Conservation (phyloP, 768 basidiomycete genomes). For the Boletus sensibilis region DNA sequence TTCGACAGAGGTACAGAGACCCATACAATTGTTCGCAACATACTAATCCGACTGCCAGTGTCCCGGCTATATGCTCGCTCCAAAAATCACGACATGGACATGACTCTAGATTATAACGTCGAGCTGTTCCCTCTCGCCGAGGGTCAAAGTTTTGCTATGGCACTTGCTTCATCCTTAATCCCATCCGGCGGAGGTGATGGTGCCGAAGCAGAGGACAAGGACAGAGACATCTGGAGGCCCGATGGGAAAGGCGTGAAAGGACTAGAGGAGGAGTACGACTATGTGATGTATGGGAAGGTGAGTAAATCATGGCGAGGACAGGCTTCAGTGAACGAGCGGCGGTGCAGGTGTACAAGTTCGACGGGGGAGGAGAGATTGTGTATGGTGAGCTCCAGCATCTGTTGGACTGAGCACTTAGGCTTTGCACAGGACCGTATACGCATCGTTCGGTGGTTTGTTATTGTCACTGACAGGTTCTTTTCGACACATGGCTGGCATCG, state of each 20-base stretch:
- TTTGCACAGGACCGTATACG: slow-evolving; percentile 79
- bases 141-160: slow-evolving; percentile 77
- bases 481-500: slow-evolving; percentile 88
- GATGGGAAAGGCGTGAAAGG: slow-evolving; percentile 79
- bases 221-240: slow-evolving; percentile 79
- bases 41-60: slow-evolving; percentile 48
- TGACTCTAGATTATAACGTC: slow-evolving; percentile 92
- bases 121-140: slow-evolving; percentile 78
- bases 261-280: slow-evolving; percentile 94
- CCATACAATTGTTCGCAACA: background rate
- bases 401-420: slow-evolving; percentile 1
- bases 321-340: slow-evolving; percentile 10
- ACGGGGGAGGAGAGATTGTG: slow-evolving; percentile 86
- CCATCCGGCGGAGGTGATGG: slow-evolving; percentile 53
- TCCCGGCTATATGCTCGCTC: slow-evolving; percentile 89
- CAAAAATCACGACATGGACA: slow-evolving; percentile 87
- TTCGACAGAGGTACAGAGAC: slow-evolving; percentile 85
- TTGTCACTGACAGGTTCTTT: slow-evolving; percentile 92
- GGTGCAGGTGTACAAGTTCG: slow-evolving; percentile 90
- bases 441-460: slow-evolving; percentile 93
- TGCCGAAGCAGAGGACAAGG: slow-evolving; percentile 63
- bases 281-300: slow-evolving; percentile 99
- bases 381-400: slow-evolving; percentile 31
- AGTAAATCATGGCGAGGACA: background rate
- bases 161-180: slow-evolving; percentile 78